Evolutionary conservation across 257 asterid genomes (phyloP), one percentile per base, ranked within the genome.

Genomic region (Primulina tabacum): DNA sequence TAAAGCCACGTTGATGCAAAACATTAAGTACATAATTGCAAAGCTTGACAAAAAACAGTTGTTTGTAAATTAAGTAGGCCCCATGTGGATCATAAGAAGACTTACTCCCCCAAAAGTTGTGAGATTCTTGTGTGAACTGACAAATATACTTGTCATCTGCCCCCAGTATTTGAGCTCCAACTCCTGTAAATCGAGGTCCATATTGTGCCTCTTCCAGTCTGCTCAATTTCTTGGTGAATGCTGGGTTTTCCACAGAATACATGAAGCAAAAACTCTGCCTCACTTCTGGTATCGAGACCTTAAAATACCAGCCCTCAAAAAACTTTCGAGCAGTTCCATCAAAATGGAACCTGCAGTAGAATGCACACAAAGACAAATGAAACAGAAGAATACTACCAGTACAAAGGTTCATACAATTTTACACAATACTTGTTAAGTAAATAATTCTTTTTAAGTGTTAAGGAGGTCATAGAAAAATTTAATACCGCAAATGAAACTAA

Each of bases 291-390:
- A 93, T 93, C 7, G 97, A 85, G 20, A 93, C 97, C 85, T 87
- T 93, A 77, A 93, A 93, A 77, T 90, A 93, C 99, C 99, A 93
- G 4, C 99, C 99, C 81, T 93, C 99, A 28, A 93, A 93, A 75
- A 93, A 90, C 53, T 76, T 87, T 65, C 99, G 83, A 6, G 87
- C 60, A 24, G 88, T 90, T 77, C 97, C 96, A 86, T 93, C 99
- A 78, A 87, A 93, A 83, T 93, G 99, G 75, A 89, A 93, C 30
- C 30, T 28, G 30, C 30, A 28, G 30, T 28, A 28, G 30, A 28
- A 28, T 28, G 30, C 30, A 28, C 4, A 28, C 24, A 28, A 28
- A 28, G 29, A 28, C 29, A 28, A 28, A 28, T 28, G 29, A 28
- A 28, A 28, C 29, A 28, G 29, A 28, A 28, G 29, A 28, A 28